Evolutionary conservation across 805 yeast species (phyloP).

Genomic region (Suhomyces sp.): DNA sequence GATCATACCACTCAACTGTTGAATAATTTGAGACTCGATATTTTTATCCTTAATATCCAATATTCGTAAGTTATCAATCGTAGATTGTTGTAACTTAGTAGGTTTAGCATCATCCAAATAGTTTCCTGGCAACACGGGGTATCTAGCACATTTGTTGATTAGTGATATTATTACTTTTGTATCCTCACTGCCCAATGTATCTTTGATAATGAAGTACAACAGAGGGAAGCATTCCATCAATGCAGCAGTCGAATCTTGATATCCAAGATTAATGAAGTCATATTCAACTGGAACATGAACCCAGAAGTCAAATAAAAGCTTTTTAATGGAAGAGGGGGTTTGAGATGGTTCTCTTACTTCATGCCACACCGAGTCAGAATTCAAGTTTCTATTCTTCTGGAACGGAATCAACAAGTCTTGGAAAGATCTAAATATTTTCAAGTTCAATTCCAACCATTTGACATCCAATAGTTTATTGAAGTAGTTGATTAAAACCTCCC

Average conservation of each 20-base stretch:
- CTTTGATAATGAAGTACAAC: slow-evolving; percentile 40
- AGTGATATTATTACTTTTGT: slow-evolving; percentile 55
- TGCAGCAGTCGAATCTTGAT: slow-evolving; percentile 61
- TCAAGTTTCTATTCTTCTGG: slow-evolving; percentile 1
- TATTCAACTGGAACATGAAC: slow-evolving; percentile 36
- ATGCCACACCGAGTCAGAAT: too few relatives aligned
- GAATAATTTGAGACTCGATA: slow-evolving; percentile 46
- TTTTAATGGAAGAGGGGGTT: slow-evolving; percentile 19
- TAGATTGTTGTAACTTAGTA: slow-evolving; percentile 62
- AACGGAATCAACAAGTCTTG: slow-evolving; percentile 45
- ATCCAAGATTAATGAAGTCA: slow-evolving; percentile 43
- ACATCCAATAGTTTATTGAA: slow-evolving; percentile 40
- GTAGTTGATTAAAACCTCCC: slow-evolving; percentile 58
- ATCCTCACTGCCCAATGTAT: slow-evolving; percentile 30
- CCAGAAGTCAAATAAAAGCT: slow-evolving; percentile 54
- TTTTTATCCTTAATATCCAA: slow-evolving; percentile 27
- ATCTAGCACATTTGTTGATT: slow-evolving; percentile 65
- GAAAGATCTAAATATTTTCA: slow-evolving; percentile 55
- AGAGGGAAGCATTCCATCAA: slow-evolving; percentile 53
- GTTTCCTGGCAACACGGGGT: slow-evolving; percentile 66
- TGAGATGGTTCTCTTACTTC: slow-evolving; percentile 5
- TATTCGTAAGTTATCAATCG: slow-evolving; percentile 48
- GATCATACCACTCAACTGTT: slow-evolving; percentile 53
- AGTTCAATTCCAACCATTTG: slow-evolving; percentile 51
- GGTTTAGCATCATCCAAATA: slow-evolving; percentile 50